phyloP scores from a whole-genome alignment of 306 rosid species.

The Pterocarpus santalinus region DNA sequence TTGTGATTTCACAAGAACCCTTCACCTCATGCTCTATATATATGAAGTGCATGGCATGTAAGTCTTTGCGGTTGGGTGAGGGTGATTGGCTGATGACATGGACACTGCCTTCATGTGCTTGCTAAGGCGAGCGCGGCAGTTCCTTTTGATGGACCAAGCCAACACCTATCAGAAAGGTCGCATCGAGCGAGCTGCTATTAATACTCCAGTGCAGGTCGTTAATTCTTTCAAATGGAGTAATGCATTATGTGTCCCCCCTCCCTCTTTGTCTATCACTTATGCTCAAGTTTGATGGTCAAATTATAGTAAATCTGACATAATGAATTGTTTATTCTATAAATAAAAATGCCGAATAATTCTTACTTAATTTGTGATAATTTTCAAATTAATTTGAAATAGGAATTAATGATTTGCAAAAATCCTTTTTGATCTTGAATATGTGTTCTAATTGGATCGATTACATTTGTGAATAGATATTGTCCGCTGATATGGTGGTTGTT shows the following conservation, averaged over 20 bases:
- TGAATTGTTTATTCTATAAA: conserved; percentile 8
- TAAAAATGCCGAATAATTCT: not conserved
- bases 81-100: conserved; percentile 52
- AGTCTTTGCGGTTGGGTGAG: conserved; percentile 21
- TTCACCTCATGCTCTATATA: conserved; percentile 52
- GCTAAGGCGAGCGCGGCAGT: conserved; percentile 81
- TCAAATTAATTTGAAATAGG: no score
- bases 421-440: no score
- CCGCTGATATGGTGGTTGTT: conserved; percentile 19
- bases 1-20: conserved; percentile 51
- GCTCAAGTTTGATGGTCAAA: not conserved
- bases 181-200: conserved; percentile 95
- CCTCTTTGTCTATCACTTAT: conserved; percentile 25
- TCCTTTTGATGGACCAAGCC: conserved; percentile 72
- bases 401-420: no score
- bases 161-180: conserved; percentile 77
- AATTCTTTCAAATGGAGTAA: conserved; percentile 38
- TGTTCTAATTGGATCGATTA: no score
- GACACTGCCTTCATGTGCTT: conserved; percentile 65
- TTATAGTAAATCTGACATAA: not conserved
- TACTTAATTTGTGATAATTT: no score
- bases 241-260: not conserved
- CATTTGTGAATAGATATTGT: conserved; percentile 36
- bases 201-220: conserved; percentile 92
- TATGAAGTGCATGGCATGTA: conserved; percentile 48